Evolutionary conservation across 805 yeast species (phyloP).

Genomic region (Cyberlindnera samutprakarnensis): DNA sequence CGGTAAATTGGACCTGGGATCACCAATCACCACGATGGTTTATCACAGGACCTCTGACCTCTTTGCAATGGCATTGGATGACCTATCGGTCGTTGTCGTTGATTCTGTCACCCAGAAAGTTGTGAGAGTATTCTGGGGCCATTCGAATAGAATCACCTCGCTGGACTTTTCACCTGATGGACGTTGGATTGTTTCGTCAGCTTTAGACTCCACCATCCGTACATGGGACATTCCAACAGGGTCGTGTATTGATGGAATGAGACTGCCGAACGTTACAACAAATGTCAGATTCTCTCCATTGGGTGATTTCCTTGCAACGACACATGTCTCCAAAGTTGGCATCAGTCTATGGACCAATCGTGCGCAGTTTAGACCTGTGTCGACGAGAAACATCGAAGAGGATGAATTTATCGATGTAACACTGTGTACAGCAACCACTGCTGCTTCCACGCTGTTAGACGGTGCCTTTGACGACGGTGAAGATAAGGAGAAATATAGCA

Average conservation of each 20-base stretch:
- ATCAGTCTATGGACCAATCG: conserved; percentile 88
- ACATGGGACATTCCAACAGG: conserved; percentile 99
- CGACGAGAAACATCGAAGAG: conserved; percentile 70
- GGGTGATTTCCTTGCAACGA: conserved; percentile 86
- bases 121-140: conserved; percentile 87
- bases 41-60: conserved; percentile 81
- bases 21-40: conserved; percentile 72
- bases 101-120: conserved; percentile 76
- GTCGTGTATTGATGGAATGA: conserved; percentile 89
- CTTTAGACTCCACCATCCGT: conserved; percentile 80
- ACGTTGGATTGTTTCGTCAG: conserved; percentile 82
- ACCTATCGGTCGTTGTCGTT: conserved; percentile 72
- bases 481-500: conserved; percentile 22
- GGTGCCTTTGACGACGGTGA: conserved; percentile 25
- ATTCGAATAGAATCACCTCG: conserved; percentile 77
- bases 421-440: conserved; percentile 70
- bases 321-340: conserved; percentile 88
- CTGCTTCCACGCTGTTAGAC: conserved; percentile 57
- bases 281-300: conserved; percentile 72
- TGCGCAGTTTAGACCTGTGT: conserved; percentile 72
- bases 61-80: conserved; percentile 80
- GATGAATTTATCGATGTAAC: conserved; percentile 56
- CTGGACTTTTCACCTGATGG: conserved; percentile 93
- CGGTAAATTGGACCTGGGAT: conserved; percentile 59
- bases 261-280: conserved; percentile 73